phyloP scores from a whole-genome alignment of 768 basidiomycete genomes.

The Tricholoma hemisulphureum region DNA sequence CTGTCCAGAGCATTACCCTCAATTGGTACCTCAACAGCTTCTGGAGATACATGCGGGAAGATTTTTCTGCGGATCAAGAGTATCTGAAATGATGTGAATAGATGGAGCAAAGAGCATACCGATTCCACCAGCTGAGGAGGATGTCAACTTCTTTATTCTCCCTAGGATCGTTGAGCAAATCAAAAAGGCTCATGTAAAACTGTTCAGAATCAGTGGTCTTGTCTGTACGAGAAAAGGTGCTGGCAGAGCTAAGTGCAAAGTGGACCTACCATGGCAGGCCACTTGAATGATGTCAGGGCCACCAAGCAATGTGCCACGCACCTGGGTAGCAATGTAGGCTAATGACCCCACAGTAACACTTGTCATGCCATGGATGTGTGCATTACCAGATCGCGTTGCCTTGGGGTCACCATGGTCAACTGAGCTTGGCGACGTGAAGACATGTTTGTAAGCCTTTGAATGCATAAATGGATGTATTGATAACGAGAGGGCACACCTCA shows the following conservation, averaged over 20 bases:
- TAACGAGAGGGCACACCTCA: neutral
- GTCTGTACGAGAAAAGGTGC: neutral
- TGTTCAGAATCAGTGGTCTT: neutral
- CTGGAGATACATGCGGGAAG: neutral
- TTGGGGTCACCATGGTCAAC: neutral
- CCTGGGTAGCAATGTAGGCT: neutral
- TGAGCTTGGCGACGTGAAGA: conserved; percentile 4
- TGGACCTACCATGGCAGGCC: neutral
- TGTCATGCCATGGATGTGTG: conserved; percentile 2
- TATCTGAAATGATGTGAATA: too few relatives aligned
- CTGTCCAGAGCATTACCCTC: conserved; percentile 1
- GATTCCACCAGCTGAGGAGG: conserved; percentile 2
- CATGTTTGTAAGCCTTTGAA: conserved; percentile 2
- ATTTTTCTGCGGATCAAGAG: neutral
- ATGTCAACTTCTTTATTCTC: neutral
- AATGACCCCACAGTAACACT: neutral
- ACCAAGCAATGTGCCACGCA: neutral
- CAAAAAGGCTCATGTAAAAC: neutral
- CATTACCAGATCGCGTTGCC: neutral
- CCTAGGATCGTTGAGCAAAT: neutral
- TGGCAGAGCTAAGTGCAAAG: conserved; percentile 1
- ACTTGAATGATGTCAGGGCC: neutral
- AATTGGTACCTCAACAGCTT: neutral
- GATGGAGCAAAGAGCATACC: neutral
- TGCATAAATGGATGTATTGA: neutral